Conservation (phyloP, 148 eudicot species). For the Rhododendron vialii region DNA sequence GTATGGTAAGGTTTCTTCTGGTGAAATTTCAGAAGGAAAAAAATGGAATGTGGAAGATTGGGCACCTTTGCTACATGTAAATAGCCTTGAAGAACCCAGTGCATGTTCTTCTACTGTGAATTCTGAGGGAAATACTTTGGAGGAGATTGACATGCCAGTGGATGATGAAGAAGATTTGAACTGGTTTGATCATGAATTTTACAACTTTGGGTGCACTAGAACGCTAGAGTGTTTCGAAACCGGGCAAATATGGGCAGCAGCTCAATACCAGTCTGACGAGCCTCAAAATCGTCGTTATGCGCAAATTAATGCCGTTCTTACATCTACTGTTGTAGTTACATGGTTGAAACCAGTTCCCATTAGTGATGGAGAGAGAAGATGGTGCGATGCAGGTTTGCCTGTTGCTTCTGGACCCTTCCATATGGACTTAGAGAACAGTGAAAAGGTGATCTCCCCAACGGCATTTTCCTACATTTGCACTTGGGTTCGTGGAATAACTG, state of each 20-base stretch:
- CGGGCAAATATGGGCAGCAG: conserved; percentile 61
- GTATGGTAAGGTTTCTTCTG: conserved; percentile 6
- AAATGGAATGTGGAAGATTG: neutral
- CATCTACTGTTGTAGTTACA: conserved; percentile 26
- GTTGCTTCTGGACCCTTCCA: conserved; percentile 57
- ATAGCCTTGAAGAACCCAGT: conserved; percentile 17
- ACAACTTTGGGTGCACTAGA: conserved; percentile 27
- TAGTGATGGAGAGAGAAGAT: conserved; percentile 36
- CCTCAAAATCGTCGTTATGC: conserved; percentile 41
- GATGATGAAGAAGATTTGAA: neutral
- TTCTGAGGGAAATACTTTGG: conserved; percentile 21
- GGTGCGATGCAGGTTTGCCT: conserved; percentile 56
- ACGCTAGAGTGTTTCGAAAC: conserved; percentile 27
- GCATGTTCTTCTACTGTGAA: conserved; percentile 21
- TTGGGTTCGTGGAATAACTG: conserved; percentile 24
- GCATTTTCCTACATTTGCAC: conserved; percentile 25
- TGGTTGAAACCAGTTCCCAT: conserved; percentile 53
- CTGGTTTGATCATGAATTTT: conserved; percentile 24
- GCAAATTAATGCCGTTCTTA: conserved; percentile 21
- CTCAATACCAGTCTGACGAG: conserved; percentile 28
- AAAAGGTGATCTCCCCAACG: neutral
- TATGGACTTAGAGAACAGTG: conserved; percentile 21
- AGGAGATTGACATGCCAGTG: conserved; percentile 15
- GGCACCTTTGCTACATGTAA: neutral
- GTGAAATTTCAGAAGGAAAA: neutral